Base-by-base conservation (phyloP, 148 eudicot genomes). In the Nepenthes gracilis region DNA sequence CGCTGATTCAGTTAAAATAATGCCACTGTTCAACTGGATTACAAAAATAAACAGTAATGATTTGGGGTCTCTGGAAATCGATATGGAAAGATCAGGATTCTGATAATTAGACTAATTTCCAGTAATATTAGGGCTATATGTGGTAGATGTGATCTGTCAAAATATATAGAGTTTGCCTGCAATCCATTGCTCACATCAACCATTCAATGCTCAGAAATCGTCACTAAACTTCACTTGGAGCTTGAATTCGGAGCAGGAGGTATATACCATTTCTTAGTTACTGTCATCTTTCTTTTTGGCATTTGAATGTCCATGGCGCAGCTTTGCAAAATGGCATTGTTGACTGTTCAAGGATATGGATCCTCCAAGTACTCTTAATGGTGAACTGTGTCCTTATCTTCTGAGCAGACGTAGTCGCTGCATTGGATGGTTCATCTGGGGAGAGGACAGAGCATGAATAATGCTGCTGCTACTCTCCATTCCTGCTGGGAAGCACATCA, bases 401-500 rank as follows among this genome's bases (percentile, higher is more conserved):
- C 23, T 23, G 23, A 23, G 23, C 99, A 93, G 78, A 93, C 89
- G 70, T 95, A 93, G 75, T 96, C 99, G 49, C 95, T 93, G 72
- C 77, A 83, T 62, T 93, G 95, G 95, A 93, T 93, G 99, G 71
- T 78, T 49, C 75, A 83, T 55, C 71, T 83, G 68, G 99, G 89
- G 81, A 89, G 83, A 75, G 95, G 99, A 43, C 72, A 64, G 5
- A 56, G 73, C 80, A 59, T 66, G 59, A 95, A 83, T 67, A 92
- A 86, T 65, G 96, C 84, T 60, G 89, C 87, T 66, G 73, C 84
- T 38, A 84, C 92, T 36, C 81, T 93, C 64, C 99, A 93, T 63
- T 96, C 99, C 35, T 93, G 99, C 68, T 93, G 99, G 99, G 92
- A 84, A 74, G 99, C 95, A 23, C 89, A 84, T 76, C 84, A 60